Percentiles rank a stretch among this genome's conserved stretches.
Evolutionary conservation across 176 grass and related monocot genomes (phyloP).

Genomic region (Pharus latifolius): DNA sequence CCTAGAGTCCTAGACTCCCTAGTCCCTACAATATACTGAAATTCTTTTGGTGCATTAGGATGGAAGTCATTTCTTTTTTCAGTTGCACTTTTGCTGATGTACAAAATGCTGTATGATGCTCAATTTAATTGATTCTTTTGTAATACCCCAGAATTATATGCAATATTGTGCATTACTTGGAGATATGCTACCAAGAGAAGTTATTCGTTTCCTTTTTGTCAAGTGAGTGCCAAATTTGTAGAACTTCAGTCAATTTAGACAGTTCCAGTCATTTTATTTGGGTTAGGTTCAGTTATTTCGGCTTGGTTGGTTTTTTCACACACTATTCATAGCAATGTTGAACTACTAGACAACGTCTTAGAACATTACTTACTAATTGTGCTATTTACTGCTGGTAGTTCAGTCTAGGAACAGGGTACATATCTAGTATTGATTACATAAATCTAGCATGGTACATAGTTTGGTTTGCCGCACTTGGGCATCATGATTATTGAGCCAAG

Average conservation of each 20-base stretch:
- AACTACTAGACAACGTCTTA: neutral
- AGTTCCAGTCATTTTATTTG: neutral
- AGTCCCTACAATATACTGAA: slow-evolving; percentile 12
- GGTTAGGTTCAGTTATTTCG: neutral
- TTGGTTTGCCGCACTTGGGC: neutral
- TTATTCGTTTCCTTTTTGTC: neutral
- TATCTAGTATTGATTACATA: neutral
- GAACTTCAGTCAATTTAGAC: neutral
- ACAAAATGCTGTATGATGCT: slow-evolving; percentile 10
- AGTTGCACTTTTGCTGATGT: slow-evolving; percentile 4
- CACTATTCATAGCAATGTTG: neutral
- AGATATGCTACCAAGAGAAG: neutral
- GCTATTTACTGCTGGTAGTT: neutral
- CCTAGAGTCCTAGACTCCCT: no score
- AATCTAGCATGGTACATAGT: slow-evolving; percentile 1
- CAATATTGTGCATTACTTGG: neutral
- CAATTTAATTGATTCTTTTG: slow-evolving; percentile 17
- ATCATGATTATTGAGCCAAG: slow-evolving; percentile 45
- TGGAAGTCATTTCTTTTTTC: neutral
- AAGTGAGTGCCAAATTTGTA: neutral
- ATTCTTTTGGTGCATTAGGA: slow-evolving; percentile 24
- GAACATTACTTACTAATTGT: neutral
- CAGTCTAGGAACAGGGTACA: neutral
- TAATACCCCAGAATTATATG: neutral
- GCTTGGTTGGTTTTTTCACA: neutral